Evolutionary conservation across 73 alveolate species (phyloP), one percentile per base, ranked within the genome.

Genomic region (Tetrahymena borealis): DNA sequence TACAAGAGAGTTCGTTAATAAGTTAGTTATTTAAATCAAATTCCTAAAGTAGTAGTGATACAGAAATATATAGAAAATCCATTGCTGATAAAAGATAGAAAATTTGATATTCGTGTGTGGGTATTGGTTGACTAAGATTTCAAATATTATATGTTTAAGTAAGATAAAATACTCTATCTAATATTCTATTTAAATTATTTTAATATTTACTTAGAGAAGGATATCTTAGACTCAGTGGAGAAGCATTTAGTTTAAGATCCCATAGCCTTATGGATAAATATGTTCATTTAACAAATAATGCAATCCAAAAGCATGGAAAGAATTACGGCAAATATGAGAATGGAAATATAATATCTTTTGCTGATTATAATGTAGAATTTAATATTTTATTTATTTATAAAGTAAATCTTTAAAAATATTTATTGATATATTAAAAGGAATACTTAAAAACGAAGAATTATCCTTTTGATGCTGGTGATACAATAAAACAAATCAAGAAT

Each of bases 41-140:
- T 2, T 0, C 85, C 93, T 1, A 41, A 78, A 32, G 90, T 92
- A 31, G 40, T 93, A 40, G 95, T 93, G 18, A 78, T 93, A 0
- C 39, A 93, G 36, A 93, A 93, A 93, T 93, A 93, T 85, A 94
- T 98, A 20, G 99, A 98, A 93, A 94, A 92, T 13, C 99, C 99
- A 16, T 93, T 98, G 37, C 95, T 97, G 85, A 94, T 97, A 60
- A 78, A 95, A 32, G 95, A 95, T 78, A 95, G 99, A 90, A 98
- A 97, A 78, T 97, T 97, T 79, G 99, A 98, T 91, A 97, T 98
- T 94, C 94, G 99, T 93, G 95, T 97, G 8, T 98, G 99, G 99
- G 99, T 97, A 32, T 94, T 98, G 90, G 91, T 98, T 10, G 95
- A 79, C 39, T 60, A 33, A 18, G 95, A 93, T 93, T 33, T 85